phyloP scores from a whole-genome alignment of 2,329 filamentous ascomycete species.

The Fusarium citri region DNA sequence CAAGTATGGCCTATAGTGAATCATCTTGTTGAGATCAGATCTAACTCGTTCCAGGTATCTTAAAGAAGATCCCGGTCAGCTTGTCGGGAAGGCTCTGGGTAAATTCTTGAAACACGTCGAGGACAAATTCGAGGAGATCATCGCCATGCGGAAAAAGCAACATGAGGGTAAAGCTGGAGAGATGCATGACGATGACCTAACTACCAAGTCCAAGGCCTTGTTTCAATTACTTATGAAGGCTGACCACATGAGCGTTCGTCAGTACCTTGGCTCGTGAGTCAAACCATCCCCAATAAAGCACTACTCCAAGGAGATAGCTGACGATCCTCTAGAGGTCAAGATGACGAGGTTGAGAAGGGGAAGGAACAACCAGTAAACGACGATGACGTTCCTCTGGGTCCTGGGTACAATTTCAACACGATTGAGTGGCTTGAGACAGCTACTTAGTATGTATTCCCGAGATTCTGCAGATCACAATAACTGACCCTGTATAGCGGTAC shows the following conservation, averaged over 20 bases:
- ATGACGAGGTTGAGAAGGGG: accelerated
- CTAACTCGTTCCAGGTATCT: background rate
- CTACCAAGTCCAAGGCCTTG: background rate
- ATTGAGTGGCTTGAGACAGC: conserved; percentile 20
- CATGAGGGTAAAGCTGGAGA: background rate
- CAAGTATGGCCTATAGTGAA: background rate
- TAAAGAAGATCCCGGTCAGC: background rate
- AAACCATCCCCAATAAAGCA: no score
- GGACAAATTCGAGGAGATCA: background rate
- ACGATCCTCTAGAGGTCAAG: background rate
- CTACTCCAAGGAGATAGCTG: no score
- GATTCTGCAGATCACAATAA: no score
- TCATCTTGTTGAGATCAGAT: background rate
- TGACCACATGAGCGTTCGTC: conserved; percentile 28
- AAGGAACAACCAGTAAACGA: background rate
- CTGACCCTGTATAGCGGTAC: background rate
- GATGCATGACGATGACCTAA: background rate
- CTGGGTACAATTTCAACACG: conserved; percentile 7
- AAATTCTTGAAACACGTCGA: background rate
- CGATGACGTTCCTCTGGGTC: background rate
- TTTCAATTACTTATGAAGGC: conserved; percentile 23
- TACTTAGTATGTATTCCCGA: background rate
- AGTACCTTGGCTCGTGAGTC: conserved; percentile 36
- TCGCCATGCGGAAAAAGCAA: background rate
- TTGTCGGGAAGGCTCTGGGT: background rate